These are phyloP conservation scores for Begonia fuchsioides DNA, from an alignment of 306 rosid species.

Conservation along the genomic window DNA sequence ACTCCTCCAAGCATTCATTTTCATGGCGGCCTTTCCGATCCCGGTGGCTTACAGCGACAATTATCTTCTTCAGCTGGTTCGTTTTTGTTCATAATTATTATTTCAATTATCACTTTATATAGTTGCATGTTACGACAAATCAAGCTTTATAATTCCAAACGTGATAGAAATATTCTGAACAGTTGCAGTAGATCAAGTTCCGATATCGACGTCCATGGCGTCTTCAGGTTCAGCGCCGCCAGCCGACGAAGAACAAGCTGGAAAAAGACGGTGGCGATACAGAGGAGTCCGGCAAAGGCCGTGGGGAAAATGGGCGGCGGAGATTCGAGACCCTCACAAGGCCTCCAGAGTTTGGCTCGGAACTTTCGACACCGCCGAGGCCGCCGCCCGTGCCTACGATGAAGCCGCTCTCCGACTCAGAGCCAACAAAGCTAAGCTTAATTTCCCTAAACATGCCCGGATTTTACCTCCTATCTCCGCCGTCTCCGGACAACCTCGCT, in stretches of 20 bases:
- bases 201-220: neutral
- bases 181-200: neutral
- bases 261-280: slow-evolving; percentile 54
- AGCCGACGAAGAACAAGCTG: slow-evolving; percentile 30
- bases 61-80: too few relatives aligned
- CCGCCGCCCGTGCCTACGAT: slow-evolving; percentile 87
- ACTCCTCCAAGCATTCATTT: too few relatives aligned
- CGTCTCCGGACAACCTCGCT: neutral
- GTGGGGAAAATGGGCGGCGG: too few relatives aligned
- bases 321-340: slow-evolving; percentile 85
- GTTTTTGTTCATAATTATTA: too few relatives aligned
- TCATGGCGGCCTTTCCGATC: too few relatives aligned
- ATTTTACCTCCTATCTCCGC: slow-evolving; percentile 10
- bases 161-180: neutral
- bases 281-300: too few relatives aligned
- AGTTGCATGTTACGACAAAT: too few relatives aligned
- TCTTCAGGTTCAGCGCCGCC: neutral
- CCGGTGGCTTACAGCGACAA: too few relatives aligned
- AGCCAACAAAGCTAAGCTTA: slow-evolving; percentile 86
- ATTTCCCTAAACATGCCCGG: slow-evolving; percentile 78
- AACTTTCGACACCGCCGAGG: slow-evolving; percentile 89
- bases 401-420: slow-evolving; percentile 84
- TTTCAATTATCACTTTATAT: too few relatives aligned
- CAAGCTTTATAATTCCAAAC: too few relatives aligned
- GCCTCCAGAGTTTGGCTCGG: slow-evolving; percentile 98